Base-by-base conservation (phyloP, 2,329 filamentous ascomycete species). In the Beauveria asiatica region DNA sequence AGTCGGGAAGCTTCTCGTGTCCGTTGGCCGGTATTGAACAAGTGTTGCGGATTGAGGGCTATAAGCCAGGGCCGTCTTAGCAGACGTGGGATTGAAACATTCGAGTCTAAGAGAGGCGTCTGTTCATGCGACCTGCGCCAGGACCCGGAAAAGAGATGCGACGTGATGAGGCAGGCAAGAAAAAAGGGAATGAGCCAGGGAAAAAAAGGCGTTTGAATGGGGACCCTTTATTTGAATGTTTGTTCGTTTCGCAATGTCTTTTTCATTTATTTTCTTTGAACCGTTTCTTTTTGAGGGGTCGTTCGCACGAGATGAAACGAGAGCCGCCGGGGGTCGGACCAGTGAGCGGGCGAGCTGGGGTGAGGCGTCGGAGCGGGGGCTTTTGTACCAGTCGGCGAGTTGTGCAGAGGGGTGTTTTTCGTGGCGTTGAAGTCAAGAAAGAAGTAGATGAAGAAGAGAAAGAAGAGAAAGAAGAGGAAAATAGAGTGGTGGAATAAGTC, bases 1-100 rank as follows among this genome's bases (percentile, higher is more conserved):
- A n/a, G 25, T 17, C 45, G 16, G 23, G 42, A 60, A 65, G 52
- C 61, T 39, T 61, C 25, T 50, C 21, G 42, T 50, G 55, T 54
- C 30, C n/a, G 17, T 25, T 21, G 11, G 41, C 53, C 53, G 41
- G 7, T 42, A 19, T 19, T 42, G 16, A 19, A 19, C 17, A 42
- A 37, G 33, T 27, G 56, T 58, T n/a, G 37, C 48, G 42, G 41
- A 52, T 59, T 53, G 48, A 46, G n/a, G 16, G 46, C 9, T 52
- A 59, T 52, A 45, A 37, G 48, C 41, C 48, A 21, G 48, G 57
- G 48, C 17, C 39, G 19, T 52, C 25, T 59, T 45, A 53, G 25
- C 19, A 53, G 48, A 46, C 25, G 37, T 46, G 57, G 48, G 37
- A 33, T 27, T 45, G 48, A 59, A 53, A 59, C 57, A 37, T 46